Percentiles rank a stretch among this genome's conserved stretches.
These are phyloP conservation scores for Chimonanthus salicifolius DNA, from an alignment of 164 flowering plant species.

Conservation along the genomic window DNA sequence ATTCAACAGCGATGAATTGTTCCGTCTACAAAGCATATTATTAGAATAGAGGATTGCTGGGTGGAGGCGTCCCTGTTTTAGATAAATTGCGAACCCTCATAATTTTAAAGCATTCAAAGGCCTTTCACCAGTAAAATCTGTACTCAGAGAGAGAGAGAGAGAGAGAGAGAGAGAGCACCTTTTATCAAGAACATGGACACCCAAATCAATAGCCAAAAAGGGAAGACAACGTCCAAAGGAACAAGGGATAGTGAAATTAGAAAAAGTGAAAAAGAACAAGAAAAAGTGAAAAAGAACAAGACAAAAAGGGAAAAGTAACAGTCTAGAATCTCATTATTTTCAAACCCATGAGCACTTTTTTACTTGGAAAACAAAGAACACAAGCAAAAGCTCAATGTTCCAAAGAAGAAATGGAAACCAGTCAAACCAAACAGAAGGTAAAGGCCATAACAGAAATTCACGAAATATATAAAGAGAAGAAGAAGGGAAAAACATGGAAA, in stretches of 20 bases:
- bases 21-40: neutral
- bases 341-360: neutral
- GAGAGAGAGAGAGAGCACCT: too few relatives aligned
- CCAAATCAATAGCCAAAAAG: too few relatives aligned
- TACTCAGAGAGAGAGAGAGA: too few relatives aligned
- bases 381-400: neutral
- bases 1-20: neutral
- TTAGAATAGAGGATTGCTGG: too few relatives aligned
- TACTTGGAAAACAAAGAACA: neutral
- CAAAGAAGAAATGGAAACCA: neutral
- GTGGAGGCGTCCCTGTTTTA: too few relatives aligned
- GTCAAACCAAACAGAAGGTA: neutral
- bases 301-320: neutral
- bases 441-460: neutral
- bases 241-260: neutral
- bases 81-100: too few relatives aligned
- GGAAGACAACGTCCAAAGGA: neutral
- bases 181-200: too few relatives aligned
- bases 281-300: neutral
- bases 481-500: neutral
- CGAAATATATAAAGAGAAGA: neutral
- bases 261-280: neutral
- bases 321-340: neutral
- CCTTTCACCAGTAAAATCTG: too few relatives aligned
- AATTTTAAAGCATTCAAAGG: too few relatives aligned